Base-by-base conservation (phyloP, 768 basidiomycete species). In the Gloeostereum incarnatum region DNA sequence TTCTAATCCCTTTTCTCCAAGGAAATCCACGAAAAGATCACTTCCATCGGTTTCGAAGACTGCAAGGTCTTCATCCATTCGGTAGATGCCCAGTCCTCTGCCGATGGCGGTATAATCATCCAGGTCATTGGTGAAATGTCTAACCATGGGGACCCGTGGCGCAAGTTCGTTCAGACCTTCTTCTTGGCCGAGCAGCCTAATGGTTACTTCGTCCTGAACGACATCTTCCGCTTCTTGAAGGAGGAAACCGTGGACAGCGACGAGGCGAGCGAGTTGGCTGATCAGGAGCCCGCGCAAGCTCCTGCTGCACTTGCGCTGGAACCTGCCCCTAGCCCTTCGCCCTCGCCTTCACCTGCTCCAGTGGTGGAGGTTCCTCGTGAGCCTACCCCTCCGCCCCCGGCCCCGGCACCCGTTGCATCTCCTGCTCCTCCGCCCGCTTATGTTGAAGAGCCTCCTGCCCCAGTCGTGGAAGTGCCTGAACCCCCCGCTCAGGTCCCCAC, bases 81-180 rank as follows among this genome's bases (percentile, higher is more conserved):
- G 5, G 96, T 99, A 45, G 94, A 98, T 60, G 90, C 92, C 10
- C 94, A 98, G 61, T 85, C 89, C 36, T 94, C 91, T 33, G 86
- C 88, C 42, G 84, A 85, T 48, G 85, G 86, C 44, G 96, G 96
- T 31, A 97, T 99, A 62, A 87, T 97, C 68, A 93, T 99, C 61
- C 93, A 98, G 61, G 96, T 97, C 60, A 94, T 94, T 56, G 96
- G 96, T 49, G 96, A 99, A 69, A 93, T 98, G 87, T 90, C 88
- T 37, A 98, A 98, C 64, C 73, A 78, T 47, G 75, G 76, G 41
- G 87, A 85, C 38, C 73, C 87, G 4, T 99, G 96, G 96, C 80
- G 84, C 55, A 99, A 98, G 66, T 99, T 99, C 52, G 93, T 92
- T 8, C 96, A 99, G 66, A 97, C 94, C 5, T 98, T 99, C 68